phyloP scores from a whole-genome alignment of 768 basidiomycete genomes.

The Naganishia randhawae region DNA sequence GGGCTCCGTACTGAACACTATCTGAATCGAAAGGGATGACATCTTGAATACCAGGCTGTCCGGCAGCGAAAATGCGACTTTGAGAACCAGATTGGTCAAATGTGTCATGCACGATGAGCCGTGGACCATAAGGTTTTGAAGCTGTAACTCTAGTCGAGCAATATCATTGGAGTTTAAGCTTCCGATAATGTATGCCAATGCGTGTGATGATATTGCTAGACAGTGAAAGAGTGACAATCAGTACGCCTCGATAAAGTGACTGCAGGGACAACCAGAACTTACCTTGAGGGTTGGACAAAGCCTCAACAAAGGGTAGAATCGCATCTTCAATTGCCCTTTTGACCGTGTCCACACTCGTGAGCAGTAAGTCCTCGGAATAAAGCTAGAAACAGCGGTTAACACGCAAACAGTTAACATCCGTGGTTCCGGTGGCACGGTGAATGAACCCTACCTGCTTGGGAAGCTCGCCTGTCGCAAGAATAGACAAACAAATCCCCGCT shows the following conservation, averaged over 20 bases:
- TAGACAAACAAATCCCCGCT: slow-evolving; percentile 73
- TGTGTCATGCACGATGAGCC: slow-evolving; percentile 35
- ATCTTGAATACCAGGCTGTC: slow-evolving; percentile 87
- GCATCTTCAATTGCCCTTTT: slow-evolving; percentile 76
- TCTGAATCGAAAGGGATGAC: slow-evolving; percentile 88
- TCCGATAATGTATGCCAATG: slow-evolving; percentile 31
- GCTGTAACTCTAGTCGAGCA: not conserved
- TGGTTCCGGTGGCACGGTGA: not conserved
- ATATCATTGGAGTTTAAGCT: not conserved
- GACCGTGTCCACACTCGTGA: slow-evolving; percentile 66
- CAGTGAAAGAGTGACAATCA: slow-evolving; percentile 14
- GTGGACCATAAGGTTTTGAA: not conserved
- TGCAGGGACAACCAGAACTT: not conserved
- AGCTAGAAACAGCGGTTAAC: too few species aligned
- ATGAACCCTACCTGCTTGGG: slow-evolving; percentile 70
- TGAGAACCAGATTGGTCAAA: slow-evolving; percentile 68
- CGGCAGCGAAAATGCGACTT: slow-evolving; percentile 70
- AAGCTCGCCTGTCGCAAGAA: slow-evolving; percentile 72
- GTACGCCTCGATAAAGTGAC: slow-evolving; percentile 44
- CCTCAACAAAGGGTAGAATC: slow-evolving; percentile 79
- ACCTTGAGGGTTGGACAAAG: slow-evolving; percentile 39
- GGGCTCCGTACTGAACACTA: slow-evolving; percentile 82
- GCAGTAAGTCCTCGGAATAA: slow-evolving; percentile 91
- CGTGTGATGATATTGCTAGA: slow-evolving; percentile 1
- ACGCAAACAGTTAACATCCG: too few species aligned